Evolutionary conservation across 1,284 basidiomycete genomes (phyloP), one percentile per base, ranked within the genome.

Genomic region (Heliocybe sulcata): DNA sequence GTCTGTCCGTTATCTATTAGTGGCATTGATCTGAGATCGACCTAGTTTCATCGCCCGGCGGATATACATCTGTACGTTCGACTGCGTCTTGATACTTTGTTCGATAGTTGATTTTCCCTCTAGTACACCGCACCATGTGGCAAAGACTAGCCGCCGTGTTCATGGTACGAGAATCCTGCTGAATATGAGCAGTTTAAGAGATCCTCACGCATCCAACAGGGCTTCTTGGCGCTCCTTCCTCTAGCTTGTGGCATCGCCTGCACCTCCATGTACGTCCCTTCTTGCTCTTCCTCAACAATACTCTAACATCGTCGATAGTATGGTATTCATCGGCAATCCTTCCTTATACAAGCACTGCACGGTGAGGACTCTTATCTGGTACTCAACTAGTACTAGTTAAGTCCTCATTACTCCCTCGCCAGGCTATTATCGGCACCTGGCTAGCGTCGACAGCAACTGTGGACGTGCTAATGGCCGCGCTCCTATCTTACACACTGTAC

Each of bases 321-420:
- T 49, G 47, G 47, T 49, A n/a, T 49, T 49, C 47, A 49, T 49
- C 27, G 6, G 27, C 22, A 49, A 49, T 22, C 47, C 47, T 29
- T 4, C 22, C 10, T 49, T 49, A 22, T 49, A 49, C 47, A 16
- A 16, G 22, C 9, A 49, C 8, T 49, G 47, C 47, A 49, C 47
- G 47, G 47, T 49, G 27, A 29, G 23, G 23, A 20, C 19, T 8
- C 25, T 6, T 22, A 25, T 22, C 10, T 49, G 22, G 6, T 16
- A 12, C 12, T 22, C n/a, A n/a, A 4, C 47, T 25, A n/a, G 6
- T n/a, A 6, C 25, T 22, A 12, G 6, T 6, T 49, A 12, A 4
- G 22, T 22, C 8, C 16, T 42, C n/a, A 20, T 16, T 6, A n/a
- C 38, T 45, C 19, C 16, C 23, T 6, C 16, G 10, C 4, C n/a